Evolutionary conservation across 1,284 basidiomycete species (phyloP), one percentile per base, ranked within the genome.

Genomic region (Thelephora terrestris): DNA sequence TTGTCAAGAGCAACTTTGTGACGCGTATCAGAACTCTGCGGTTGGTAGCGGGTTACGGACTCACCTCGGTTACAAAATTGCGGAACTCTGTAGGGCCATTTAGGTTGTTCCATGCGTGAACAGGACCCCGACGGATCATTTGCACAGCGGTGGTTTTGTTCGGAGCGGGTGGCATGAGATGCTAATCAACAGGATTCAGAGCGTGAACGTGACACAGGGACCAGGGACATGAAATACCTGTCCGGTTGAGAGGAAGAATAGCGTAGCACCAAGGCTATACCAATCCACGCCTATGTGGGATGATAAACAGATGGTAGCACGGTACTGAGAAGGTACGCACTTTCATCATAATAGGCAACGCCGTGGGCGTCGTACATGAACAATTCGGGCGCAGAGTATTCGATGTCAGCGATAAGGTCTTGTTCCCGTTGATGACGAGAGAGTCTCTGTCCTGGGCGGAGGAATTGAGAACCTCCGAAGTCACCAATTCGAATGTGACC

Each of bases 401-500:
- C 38, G 23, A 20, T 6, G 38, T 40, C 38, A 24, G 23, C 38
- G 23, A 40, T 40, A 5, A 40, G 38, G 20, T 40, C 38, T 21
- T 21, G 38, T 14, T 40, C 38, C 10, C 23, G 18, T n/a, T 40
- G 29, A 14, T 40, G 18, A 40, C 38, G 38, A 9, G 38, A 24
- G 10, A 17, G 38, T n/a, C 38, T 24, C 20, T 40, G 38, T 20
- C 38, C 38, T 3, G 38, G 7, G 25, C 12, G 21, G 25, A 42
- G 21, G 21, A 42, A 42, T 42, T 20, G 17, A 23, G 16, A 42
- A 23, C 39, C 75, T 60, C 7, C 85, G 85, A 62, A 91, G 61
- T 91, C 87, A 7, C 76, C 78, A 21, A 91, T 71, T 62, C 78
- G 76, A 57, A 89, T 61, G 57, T 81, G 79, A 18, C 78, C 76